Base-by-base conservation (phyloP, 352 stramenopile species). In the Peronospora destructor region DNA sequence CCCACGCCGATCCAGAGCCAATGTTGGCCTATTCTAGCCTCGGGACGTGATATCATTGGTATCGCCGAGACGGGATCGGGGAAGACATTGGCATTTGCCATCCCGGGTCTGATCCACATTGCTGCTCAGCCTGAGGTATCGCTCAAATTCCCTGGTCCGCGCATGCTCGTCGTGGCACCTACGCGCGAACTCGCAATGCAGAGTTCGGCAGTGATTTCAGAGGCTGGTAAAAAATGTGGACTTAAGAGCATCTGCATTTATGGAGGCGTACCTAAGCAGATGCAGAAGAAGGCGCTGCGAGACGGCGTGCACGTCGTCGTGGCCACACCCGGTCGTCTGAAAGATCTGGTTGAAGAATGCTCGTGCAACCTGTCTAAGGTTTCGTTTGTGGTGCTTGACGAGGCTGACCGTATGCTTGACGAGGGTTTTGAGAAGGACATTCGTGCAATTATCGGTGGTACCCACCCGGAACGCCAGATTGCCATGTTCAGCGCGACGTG, bases 401-500 rank as follows among this genome's bases (percentile, higher is more conserved):
- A 99, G 61, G 91, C 91, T 39, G 95, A 98, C 64, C 80, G 93
- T 46, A 97, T 97, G 87, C 73, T 92, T 21, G 84, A 92, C 51
- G 78, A 92, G 56, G 95, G 95, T 9, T 98, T 98, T 54, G 91
- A 98, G 64, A 94, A 97, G 66, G 92, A 98, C 38, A 91, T 95
- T 36, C 85, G 85, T 32, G 66, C 73, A 46, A 94, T 95, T 53
- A 95, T 95, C 34, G 76, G 80, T 40, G 61, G 59, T 43, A 87
- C 73, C 17, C 82, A 92, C 61, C 46, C 58, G 23, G 71, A 92
- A 63, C 81, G 94, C 16, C 93, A 98, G 68, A 98, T 96, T 62
- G 90, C 91, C 56, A 98, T 99, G 94, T 98, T 98, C 76, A 94
- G 76, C 23, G 94, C 95, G 10, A 98, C 94, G 21, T 98, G 95